These are phyloP conservation scores for Silene latifolia DNA, from an alignment of 148 eudicot genomes.

Conservation along the genomic window DNA sequence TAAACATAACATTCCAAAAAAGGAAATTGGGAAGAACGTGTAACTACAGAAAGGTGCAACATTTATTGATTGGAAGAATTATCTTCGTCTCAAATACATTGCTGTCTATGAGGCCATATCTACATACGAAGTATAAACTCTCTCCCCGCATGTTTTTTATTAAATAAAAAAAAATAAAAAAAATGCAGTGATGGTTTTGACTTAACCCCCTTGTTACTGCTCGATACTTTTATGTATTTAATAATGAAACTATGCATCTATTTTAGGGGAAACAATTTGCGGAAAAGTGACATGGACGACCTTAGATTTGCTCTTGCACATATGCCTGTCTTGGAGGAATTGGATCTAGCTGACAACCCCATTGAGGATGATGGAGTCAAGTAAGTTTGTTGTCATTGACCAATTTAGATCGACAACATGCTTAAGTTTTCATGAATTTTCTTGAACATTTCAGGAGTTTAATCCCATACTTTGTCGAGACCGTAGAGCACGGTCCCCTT, in stretches of 20 bases:
- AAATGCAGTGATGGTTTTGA: no score
- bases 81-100: conserved; percentile 1
- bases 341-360: conserved; percentile 81
- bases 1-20: no score
- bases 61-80: background rate
- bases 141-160: no score
- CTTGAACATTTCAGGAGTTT: conserved; percentile 51
- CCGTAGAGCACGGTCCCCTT: conserved; percentile 36
- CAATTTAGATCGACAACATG: conserved; percentile 3
- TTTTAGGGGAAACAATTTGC: conserved; percentile 61
- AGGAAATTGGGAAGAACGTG: no score
- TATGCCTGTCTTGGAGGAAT: conserved; percentile 66
- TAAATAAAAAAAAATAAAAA: no score
- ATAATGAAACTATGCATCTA: background rate
- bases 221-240: conserved; percentile 3
- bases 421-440: conserved; percentile 2
- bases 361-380: conserved; percentile 72
- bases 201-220: background rate
- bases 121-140: background rate
- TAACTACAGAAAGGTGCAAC: no score
- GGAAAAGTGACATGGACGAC: conserved; percentile 49
- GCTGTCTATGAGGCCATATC: background rate
- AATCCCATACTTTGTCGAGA: conserved; percentile 49
- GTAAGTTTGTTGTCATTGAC: conserved; percentile 34
- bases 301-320: conserved; percentile 57